Percentiles rank a stretch among this genome's conserved stretches.
These are phyloP conservation scores for Barbatosphaeria neglecta DNA, from an alignment of 495 filamentous ascomycete genomes.

Conservation along the genomic window DNA sequence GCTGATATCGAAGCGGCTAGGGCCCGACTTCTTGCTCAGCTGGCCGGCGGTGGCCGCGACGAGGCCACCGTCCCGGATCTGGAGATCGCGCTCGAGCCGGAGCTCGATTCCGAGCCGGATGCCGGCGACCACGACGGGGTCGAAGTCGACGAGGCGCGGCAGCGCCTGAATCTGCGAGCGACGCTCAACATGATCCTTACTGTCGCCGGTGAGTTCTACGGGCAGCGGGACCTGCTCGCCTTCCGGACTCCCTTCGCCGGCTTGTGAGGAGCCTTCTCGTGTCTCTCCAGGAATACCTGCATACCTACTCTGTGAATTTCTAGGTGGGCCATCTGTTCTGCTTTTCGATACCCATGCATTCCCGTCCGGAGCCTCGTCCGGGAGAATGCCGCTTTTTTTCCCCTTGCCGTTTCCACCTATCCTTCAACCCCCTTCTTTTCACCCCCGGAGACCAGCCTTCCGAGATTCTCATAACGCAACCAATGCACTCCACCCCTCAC, in stretches of 20 bases:
- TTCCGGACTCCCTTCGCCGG: slow-evolving; percentile 46
- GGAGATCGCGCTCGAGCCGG: background rate
- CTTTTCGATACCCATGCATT: too few species aligned
- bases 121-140: background rate
- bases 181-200: slow-evolving; percentile 89
- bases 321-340: too few species aligned
- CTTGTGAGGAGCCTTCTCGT: background rate
- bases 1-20: slow-evolving; percentile 48
- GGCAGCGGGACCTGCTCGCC: slow-evolving; percentile 76
- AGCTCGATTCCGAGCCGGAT: background rate
- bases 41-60: slow-evolving; percentile 15
- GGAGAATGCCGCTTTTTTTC: too few species aligned
- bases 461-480: too few species aligned
- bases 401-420: too few species aligned
- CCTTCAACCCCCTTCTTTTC: too few species aligned
- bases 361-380: too few species aligned
- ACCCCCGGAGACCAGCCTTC: too few species aligned
- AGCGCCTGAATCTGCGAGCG: slow-evolving; percentile 34
- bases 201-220: slow-evolving; percentile 79
- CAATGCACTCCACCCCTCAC: too few species aligned
- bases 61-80: slow-evolving; percentile 1
- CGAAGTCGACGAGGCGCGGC: slow-evolving; percentile 15
- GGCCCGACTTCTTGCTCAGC: slow-evolving; percentile 40
- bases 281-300: too few species aligned
- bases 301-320: too few species aligned